These are phyloP conservation scores for Rhododendron molle DNA, from an alignment of 148 eudicot species.

Conservation along the genomic window DNA sequence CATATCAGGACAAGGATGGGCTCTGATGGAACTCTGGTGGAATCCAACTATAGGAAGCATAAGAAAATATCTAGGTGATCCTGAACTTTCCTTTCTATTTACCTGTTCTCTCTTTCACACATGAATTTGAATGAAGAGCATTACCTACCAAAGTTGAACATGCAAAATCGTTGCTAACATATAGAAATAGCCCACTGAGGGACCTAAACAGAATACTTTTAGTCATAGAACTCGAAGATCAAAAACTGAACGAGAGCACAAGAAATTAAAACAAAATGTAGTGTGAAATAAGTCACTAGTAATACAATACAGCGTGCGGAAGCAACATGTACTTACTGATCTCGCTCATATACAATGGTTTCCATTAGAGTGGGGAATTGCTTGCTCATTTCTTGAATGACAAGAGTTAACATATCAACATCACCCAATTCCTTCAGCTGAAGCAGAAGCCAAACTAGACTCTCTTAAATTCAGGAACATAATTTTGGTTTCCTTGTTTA, in stretches of 20 bases:
- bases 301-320: neutral
- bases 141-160: neutral
- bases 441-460: slow-evolving; percentile 23
- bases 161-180: neutral
- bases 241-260: neutral
- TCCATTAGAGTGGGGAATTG: slow-evolving; percentile 86
- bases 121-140: neutral
- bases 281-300: neutral
- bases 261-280: neutral
- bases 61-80: neutral
- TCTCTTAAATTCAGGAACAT: slow-evolving; percentile 8
- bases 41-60: neutral
- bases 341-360: slow-evolving; percentile 93
- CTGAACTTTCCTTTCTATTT: neutral
- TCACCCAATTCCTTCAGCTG: slow-evolving; percentile 94
- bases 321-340: slow-evolving; percentile 58
- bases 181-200: neutral
- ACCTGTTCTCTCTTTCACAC: neutral
- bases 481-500: neutral
- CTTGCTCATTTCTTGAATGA: slow-evolving; percentile 96
- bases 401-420: slow-evolving; percentile 88
- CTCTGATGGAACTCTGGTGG: neutral
- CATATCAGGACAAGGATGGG: neutral
- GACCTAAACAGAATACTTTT: neutral
- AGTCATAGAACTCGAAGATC: neutral